Percentiles rank a stretch among this genome's conserved stretches.
These are phyloP conservation scores for Digitaria exilis DNA, from an alignment of 202 grass and related monocot genomes.

Conservation along the genomic window DNA sequence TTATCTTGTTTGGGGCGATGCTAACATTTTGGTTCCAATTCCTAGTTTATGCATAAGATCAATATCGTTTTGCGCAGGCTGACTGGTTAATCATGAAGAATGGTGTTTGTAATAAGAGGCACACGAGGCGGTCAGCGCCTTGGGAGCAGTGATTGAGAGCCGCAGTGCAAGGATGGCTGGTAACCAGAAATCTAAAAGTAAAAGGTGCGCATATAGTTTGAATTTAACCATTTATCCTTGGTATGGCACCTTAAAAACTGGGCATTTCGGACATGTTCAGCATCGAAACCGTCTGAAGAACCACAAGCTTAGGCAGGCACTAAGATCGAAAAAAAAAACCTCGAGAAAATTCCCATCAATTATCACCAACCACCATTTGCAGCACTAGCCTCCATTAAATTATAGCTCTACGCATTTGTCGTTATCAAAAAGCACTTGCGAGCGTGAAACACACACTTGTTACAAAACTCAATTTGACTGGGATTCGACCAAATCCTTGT, in stretches of 20 bases:
- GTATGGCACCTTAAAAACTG: too few species aligned
- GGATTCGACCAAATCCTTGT: constrained; percentile 32
- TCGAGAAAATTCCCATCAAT: background rate
- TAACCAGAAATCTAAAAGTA: too few species aligned
- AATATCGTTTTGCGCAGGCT: too few species aligned
- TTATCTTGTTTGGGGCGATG: background rate
- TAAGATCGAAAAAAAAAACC: background rate
- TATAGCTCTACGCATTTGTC: background rate
- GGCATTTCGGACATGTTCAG: background rate
- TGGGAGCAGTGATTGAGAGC: too few species aligned
- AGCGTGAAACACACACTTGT: constrained; percentile 17
- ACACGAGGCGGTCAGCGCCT: too few species aligned
- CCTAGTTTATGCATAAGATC: background rate
- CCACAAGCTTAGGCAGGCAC: background rate
- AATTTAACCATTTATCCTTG: too few species aligned
- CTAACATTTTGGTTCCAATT: background rate
- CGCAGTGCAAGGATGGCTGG: too few species aligned
- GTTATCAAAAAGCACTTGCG: background rate
- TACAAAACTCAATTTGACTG: constrained; percentile 40
- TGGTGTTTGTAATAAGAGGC: too few species aligned
- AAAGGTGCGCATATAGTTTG: too few species aligned
- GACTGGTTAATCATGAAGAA: too few species aligned
- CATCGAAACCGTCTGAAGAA: background rate
- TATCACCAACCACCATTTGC: constrained; percentile 1
- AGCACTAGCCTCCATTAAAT: too few species aligned